Conservation (phyloP, 495 filamentous ascomycete species). For the Penicillium ochrochloron region DNA sequence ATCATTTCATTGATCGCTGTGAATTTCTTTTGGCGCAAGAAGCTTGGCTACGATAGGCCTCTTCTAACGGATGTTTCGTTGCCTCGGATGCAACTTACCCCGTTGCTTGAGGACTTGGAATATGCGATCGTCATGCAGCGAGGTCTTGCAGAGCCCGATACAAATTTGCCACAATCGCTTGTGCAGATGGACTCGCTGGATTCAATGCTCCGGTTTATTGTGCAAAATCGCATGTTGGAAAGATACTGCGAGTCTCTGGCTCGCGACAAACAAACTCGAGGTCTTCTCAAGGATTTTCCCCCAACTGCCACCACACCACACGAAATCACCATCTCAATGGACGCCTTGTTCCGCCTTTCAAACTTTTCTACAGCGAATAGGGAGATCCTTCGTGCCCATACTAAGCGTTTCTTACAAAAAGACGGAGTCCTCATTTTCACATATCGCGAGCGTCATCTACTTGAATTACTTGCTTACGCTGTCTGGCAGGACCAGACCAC, state of each 20-base stretch:
- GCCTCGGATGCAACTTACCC: conserved; percentile 22
- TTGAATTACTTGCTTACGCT: conserved; percentile 47
- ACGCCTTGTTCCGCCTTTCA: conserved; percentile 22
- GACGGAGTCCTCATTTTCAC: conserved; percentile 37
- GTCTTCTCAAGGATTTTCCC: conserved; percentile 17
- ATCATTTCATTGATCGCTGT: conserved; percentile 45
- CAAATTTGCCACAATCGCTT: conserved; percentile 17
- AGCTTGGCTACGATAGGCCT: conserved; percentile 53
- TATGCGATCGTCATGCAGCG: conserved; percentile 35
- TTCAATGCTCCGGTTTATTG: conserved; percentile 42
- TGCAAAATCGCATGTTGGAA: conserved; percentile 43
- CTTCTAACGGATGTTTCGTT: conserved; percentile 22
- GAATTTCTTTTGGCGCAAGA: conserved; percentile 52
- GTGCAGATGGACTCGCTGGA: conserved; percentile 32
- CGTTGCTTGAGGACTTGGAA: conserved; percentile 37
- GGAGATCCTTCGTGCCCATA: conserved; percentile 29
- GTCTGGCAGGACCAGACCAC: conserved; percentile 42
- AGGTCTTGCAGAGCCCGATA: conserved; percentile 20
- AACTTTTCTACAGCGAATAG: background rate
- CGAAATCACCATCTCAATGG: conserved; percentile 28
- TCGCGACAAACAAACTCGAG: conserved; percentile 26
- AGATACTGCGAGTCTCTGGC: conserved; percentile 41
- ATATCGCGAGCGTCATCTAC: conserved; percentile 48
- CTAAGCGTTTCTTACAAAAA: conserved; percentile 33
- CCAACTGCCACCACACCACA: conserved; percentile 11